Evolutionary conservation across 768 basidiomycete species (phyloP).

Genomic region (Calvatia gigantea): DNA sequence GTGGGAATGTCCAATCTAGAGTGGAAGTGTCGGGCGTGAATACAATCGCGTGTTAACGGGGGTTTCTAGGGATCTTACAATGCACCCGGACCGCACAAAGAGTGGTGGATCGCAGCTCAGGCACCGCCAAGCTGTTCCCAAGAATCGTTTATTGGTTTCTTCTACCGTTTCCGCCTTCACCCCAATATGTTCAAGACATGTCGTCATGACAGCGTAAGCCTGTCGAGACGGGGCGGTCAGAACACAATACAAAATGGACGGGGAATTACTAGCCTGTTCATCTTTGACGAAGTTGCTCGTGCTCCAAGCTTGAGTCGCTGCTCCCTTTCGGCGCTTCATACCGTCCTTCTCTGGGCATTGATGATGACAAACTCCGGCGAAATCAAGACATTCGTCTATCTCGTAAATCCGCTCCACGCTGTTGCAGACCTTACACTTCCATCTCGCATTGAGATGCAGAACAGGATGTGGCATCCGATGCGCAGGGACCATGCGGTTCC

Average conservation of each 20-base stretch:
- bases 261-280: slow-evolving; percentile 39
- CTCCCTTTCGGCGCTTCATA: slow-evolving; percentile 18
- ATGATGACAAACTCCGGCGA: slow-evolving; percentile 57
- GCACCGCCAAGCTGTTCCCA: slow-evolving; percentile 33
- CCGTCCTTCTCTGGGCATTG: slow-evolving; percentile 39
- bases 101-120: slow-evolving; percentile 46
- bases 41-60: background rate
- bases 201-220: slow-evolving; percentile 44
- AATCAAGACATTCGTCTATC: slow-evolving; percentile 48
- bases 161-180: slow-evolving; percentile 28
- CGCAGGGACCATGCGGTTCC: slow-evolving; percentile 45
- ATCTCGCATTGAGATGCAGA: slow-evolving; percentile 55
- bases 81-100: slow-evolving; percentile 40
- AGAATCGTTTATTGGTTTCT: slow-evolving; percentile 15
- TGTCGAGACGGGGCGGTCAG: slow-evolving; percentile 19
- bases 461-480: slow-evolving; percentile 43
- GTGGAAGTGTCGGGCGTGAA: background rate
- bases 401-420: slow-evolving; percentile 28
- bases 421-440: slow-evolving; percentile 52
- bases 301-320: slow-evolving; percentile 37
- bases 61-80: slow-evolving; percentile 37
- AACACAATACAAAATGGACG: background rate
- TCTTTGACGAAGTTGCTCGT: slow-evolving; percentile 55
- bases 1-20: slow-evolving; percentile 62
- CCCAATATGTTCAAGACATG: slow-evolving; percentile 29